A percentile compares a stretch with the other conserved stretches of the same genome.
phyloP scores from a whole-genome alignment of 148 eudicot genomes.

The Fagopyrum esculentum region DNA sequence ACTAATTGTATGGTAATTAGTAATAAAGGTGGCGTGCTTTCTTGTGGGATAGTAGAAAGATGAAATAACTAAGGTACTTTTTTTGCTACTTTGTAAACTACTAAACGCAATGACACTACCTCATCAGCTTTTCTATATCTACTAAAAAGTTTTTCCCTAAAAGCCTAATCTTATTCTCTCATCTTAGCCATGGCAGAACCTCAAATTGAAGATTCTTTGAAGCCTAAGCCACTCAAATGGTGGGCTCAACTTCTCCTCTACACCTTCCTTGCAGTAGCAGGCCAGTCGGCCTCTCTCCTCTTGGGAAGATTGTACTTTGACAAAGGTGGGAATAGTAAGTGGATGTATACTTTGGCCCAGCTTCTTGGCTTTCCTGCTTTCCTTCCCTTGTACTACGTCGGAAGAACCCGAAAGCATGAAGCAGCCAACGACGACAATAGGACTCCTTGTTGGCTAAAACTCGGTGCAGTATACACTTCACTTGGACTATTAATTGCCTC shows the following conservation, averaged over 20 bases:
- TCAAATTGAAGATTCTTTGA: too few species aligned
- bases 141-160: too few species aligned
- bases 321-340: slow-evolving; percentile 19
- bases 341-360: slow-evolving; percentile 18
- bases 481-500: slow-evolving; percentile 29
- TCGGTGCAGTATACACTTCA: slow-evolving; percentile 20
- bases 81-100: too few species aligned
- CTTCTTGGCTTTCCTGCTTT: slow-evolving; percentile 12
- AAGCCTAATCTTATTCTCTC: too few species aligned
- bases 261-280: background rate
- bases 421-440: background rate
- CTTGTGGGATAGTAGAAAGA: too few species aligned
- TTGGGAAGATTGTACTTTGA: slow-evolving; percentile 20
- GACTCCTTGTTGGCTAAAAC: background rate
- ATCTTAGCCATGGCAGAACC: too few species aligned
- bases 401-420: too few species aligned
- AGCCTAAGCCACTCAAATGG: slow-evolving; percentile 8
- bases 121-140: too few species aligned
- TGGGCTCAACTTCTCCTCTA: slow-evolving; percentile 1
- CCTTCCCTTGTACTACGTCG: slow-evolving; percentile 13
- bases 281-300: slow-evolving; percentile 12
- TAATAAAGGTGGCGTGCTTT: too few species aligned
- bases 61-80: too few species aligned
- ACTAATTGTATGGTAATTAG: too few species aligned
- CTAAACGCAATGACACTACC: too few species aligned